Evolutionary conservation across 2,329 filamentous ascomycete genomes (phyloP).

Genomic region (Xylariaceae sp.): DNA sequence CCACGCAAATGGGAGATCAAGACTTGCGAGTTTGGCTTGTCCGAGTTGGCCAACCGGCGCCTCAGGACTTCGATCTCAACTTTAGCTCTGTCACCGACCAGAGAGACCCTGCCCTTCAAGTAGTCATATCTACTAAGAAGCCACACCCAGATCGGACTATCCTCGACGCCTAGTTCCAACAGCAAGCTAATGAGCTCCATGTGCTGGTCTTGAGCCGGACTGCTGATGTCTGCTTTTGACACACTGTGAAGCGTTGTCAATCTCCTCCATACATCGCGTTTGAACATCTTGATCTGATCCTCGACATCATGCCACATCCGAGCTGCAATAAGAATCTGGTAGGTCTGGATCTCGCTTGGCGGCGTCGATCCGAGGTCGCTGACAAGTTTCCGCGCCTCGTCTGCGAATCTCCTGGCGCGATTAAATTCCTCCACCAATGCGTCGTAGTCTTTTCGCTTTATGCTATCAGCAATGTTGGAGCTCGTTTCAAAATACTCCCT

Average conservation of each 20-base stretch:
- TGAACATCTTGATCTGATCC: conserved; percentile 81
- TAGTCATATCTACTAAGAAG: conserved; percentile 85
- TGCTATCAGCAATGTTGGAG: conserved; percentile 73
- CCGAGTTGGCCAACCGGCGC: conserved; percentile 70
- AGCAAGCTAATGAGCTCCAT: conserved; percentile 88
- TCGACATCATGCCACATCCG: conserved; percentile 96
- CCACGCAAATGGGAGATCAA: conserved; percentile 75
- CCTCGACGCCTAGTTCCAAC: conserved; percentile 89
- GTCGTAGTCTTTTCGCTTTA: conserved; percentile 89
- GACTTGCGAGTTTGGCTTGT: conserved; percentile 66
- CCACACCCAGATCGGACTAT: conserved; percentile 97
- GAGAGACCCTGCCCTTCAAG: conserved; percentile 79
- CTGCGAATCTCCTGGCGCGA: conserved; percentile 76
- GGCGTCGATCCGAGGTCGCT: conserved; percentile 51
- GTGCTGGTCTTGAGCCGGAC: conserved; percentile 72
- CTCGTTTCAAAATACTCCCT: conserved; percentile 81
- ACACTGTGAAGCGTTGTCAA: conserved; percentile 66
- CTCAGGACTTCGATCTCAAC: conserved; percentile 91
- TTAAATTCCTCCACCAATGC: conserved; percentile 82
- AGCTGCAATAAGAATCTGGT: conserved; percentile 82
- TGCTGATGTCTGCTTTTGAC: conserved; percentile 45
- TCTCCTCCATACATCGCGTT: conserved; percentile 83
- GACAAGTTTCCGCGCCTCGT: conserved; percentile 71
- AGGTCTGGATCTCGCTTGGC: conserved; percentile 75
- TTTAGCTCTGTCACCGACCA: conserved; percentile 78